These are phyloP conservation scores for Puccinia triticina DNA, from an alignment of 1,284 basidiomycete genomes.

Conservation along the genomic window DNA sequence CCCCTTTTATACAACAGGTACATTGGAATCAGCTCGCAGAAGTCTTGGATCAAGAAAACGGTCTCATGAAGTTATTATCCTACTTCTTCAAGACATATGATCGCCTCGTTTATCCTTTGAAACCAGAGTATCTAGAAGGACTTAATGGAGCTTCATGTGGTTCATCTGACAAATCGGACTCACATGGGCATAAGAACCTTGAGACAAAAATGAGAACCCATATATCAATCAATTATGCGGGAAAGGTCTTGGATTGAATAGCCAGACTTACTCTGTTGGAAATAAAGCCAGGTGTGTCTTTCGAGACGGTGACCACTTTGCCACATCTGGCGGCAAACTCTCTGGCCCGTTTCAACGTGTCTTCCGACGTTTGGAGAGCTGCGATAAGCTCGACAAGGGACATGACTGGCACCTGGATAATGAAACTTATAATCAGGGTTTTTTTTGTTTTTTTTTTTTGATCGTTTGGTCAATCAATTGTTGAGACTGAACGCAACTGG, in stretches of 20 bases:
- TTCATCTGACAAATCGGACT: not conserved
- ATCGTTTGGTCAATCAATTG: too few species aligned
- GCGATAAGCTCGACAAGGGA: constrained; percentile 90
- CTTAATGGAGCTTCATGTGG: not conserved
- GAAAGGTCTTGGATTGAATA: too few species aligned
- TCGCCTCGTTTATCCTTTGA: constrained; percentile 51
- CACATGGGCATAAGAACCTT: constrained; percentile 52
- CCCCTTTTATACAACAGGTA: constrained; percentile 65
- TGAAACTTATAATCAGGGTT: not conserved
- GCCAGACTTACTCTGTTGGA: constrained; percentile 42
- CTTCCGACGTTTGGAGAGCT: constrained; percentile 81
- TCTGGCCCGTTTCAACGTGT: constrained; percentile 75
- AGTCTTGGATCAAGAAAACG: not conserved
- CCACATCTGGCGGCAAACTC: constrained; percentile 85
- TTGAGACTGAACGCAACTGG: constrained; percentile 68
- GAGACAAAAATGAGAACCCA: not conserved
- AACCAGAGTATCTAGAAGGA: not conserved
- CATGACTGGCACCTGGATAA: constrained; percentile 62
- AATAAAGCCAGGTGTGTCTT: constrained; percentile 80
- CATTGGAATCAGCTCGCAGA: not conserved
- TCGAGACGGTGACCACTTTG: constrained; percentile 86
- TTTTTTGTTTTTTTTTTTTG: not conserved
- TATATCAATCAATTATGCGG: not conserved
- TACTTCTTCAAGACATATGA: constrained; percentile 51
- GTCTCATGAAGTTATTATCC: constrained; percentile 17